Base-by-base conservation (phyloP, 257 asterid species). In the Solanum sitiens region DNA sequence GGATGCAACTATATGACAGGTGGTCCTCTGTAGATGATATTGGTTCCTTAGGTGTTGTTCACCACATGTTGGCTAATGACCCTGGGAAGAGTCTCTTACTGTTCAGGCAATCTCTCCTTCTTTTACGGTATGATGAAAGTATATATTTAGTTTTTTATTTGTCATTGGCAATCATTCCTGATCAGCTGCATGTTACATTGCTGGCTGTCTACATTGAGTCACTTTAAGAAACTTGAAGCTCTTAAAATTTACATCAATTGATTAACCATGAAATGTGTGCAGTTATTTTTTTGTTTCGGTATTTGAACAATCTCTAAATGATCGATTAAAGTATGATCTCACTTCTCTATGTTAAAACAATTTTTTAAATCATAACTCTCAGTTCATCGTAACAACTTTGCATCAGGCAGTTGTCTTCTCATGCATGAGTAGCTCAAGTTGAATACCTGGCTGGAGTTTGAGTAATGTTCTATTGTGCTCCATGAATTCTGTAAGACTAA, bases 11-110 rank as follows among this genome's bases (percentile, higher is more conserved):
- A 21, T 93, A 96, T 61, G 99, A 97, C 86, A 87, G 96, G 86
- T 97, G 99, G 99, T 97, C 99, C 2, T 91, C 92, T 8, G 99
- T 97, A 14, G 99, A 97, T 91, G 99, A 97, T 90, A 92, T 96
- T 88, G 99, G 99, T 72, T 97, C 99, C 86, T 87, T 97, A 63
- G 99, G 98, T 79, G 98, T 97, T 87, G 98, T 96, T 25, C 99
- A 96, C 73, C 99, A 97, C 87, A 95, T 97, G 99, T 89, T 97
- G 93, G 92, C 93, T 83, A 96, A 89, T 89, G 99, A 94, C 87
- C 98, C 98, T 2, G 96, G 98, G 83, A 97, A 93, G 91, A 96
- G 99, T 91, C 97, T 94, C 42, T 89, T 94, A 87, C 90, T 94
- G 88, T 97, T 97, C 89, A 90, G 99, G 71, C 98, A 97, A 86